Percentiles rank a stretch among this genome's conserved stretches.
Evolutionary conservation across 2,329 filamentous ascomycete species (phyloP).

Genomic region (Diplocarpon rosae): DNA sequence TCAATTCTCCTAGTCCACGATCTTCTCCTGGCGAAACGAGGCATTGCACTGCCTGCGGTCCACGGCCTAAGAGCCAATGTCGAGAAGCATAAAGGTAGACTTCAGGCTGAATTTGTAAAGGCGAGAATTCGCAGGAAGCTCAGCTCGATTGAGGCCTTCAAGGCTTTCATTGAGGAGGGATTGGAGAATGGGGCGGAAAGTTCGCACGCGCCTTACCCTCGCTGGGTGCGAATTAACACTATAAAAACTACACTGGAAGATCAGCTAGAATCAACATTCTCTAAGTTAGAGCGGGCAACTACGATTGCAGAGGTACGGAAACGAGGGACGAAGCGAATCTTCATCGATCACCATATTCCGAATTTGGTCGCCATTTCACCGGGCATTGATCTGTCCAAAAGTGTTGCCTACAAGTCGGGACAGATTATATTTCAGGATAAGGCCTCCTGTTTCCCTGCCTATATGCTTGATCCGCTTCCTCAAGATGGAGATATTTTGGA

Average conservation of each 20-base stretch:
- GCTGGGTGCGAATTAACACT: slow-evolving; percentile 85
- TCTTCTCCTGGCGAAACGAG: slow-evolving; percentile 66
- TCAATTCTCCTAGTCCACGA: slow-evolving; percentile 80
- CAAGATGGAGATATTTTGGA: slow-evolving; percentile 75
- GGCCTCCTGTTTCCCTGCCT: slow-evolving; percentile 92
- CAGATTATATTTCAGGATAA: slow-evolving; percentile 90
- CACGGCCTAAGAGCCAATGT: slow-evolving; percentile 70
- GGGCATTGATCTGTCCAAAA: slow-evolving; percentile 59
- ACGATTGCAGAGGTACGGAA: slow-evolving; percentile 46
- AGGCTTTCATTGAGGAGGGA: slow-evolving; percentile 42
- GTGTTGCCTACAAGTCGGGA: slow-evolving; percentile 62
- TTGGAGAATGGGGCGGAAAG: slow-evolving; percentile 32
- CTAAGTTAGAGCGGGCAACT: slow-evolving; percentile 44
- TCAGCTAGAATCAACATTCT: slow-evolving; percentile 67
- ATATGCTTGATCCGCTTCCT: slow-evolving; percentile 60
- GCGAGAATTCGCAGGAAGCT: slow-evolving; percentile 63
- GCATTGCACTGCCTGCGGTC: slow-evolving; percentile 67
- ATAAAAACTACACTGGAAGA: slow-evolving; percentile 59
- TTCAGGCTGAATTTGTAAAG: slow-evolving; percentile 74
- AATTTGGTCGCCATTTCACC: slow-evolving; percentile 72
- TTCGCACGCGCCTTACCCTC: slow-evolving; percentile 47
- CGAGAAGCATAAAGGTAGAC: slow-evolving; percentile 68
- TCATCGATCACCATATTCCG: slow-evolving; percentile 72
- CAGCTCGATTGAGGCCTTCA: slow-evolving; percentile 55
- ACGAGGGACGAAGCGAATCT: slow-evolving; percentile 40